These are phyloP conservation scores for Tylopilus rubrobrunneus DNA, from an alignment of 768 basidiomycete species.

Conservation along the genomic window DNA sequence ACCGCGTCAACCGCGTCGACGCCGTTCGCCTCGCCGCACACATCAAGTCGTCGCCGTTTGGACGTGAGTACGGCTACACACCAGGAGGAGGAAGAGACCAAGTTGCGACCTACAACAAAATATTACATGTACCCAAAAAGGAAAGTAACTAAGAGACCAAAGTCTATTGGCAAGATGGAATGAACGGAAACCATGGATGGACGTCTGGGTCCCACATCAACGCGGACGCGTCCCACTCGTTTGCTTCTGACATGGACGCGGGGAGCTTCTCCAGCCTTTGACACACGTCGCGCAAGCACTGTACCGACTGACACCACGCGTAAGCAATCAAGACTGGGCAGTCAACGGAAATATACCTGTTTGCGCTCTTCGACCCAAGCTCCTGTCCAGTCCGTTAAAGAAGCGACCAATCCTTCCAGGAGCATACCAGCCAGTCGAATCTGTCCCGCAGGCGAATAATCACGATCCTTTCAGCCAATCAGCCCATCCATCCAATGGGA, in stretches of 20 bases:
- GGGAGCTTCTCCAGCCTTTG: slow-evolving; percentile 39
- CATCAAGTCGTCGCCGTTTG: no score
- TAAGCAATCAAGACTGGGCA: not conserved
- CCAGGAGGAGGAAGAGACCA: no score
- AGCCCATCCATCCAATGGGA: not conserved
- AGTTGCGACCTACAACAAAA: no score
- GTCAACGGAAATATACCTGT: slow-evolving; percentile 30
- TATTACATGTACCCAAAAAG: no score
- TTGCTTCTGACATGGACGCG: slow-evolving; percentile 26
- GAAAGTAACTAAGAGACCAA: not conserved
- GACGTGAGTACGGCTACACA: no score
- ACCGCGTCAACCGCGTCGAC: slow-evolving; percentile 30
- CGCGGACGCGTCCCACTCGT: slow-evolving; percentile 36
- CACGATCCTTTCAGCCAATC: slow-evolving; percentile 29
- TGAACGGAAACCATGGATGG: slow-evolving; percentile 52
- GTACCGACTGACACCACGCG: slow-evolving; percentile 36
- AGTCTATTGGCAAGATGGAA: slow-evolving; percentile 3
- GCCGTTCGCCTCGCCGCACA: slow-evolving; percentile 16
- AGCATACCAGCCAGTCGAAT: slow-evolving; percentile 46
- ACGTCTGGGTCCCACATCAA: slow-evolving; percentile 46
- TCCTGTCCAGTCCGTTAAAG: slow-evolving; percentile 40
- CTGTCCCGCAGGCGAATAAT: slow-evolving; percentile 38
- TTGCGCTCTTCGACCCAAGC: slow-evolving; percentile 46
- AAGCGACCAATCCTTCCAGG: slow-evolving; percentile 28
- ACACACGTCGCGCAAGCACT: slow-evolving; percentile 35